Percentiles rank a stretch among this genome's conserved stretches.
These are phyloP conservation scores for Ustilago tritici DNA, from an alignment of 1,284 basidiomycete genomes.

Conservation along the genomic window DNA sequence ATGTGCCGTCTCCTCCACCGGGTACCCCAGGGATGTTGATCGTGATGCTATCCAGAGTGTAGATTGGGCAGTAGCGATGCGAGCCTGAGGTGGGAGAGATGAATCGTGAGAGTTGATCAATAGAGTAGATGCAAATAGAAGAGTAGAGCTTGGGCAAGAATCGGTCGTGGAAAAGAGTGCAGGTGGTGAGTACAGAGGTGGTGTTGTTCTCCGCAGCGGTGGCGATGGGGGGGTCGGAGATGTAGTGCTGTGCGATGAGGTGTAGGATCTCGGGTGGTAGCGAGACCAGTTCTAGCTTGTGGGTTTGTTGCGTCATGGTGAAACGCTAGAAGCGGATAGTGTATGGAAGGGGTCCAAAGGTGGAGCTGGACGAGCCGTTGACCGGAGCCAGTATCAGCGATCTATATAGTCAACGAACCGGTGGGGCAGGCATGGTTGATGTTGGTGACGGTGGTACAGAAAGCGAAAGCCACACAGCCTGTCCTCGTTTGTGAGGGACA, in stretches of 20 bases:
- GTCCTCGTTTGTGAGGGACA: background rate
- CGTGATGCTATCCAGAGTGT: constrained; percentile 13
- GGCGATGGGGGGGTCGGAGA: constrained; percentile 3
- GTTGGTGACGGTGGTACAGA: constrained; percentile 1
- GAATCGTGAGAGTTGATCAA: constrained; percentile 26
- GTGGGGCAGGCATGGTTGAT: background rate
- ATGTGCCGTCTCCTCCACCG: constrained; percentile 25
- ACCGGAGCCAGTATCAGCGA: background rate
- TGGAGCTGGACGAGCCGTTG: background rate
- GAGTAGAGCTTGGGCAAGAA: constrained; percentile 40
- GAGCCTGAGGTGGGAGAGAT: constrained; percentile 9
- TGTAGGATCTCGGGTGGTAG: constrained; percentile 36
- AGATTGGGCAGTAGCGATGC: constrained; percentile 11
- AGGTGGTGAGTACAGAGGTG: constrained; percentile 18
- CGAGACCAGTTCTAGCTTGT: constrained; percentile 6
- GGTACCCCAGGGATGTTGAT: constrained; percentile 48
- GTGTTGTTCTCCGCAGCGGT: constrained; percentile 11
- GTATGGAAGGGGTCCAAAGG: background rate
- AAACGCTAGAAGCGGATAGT: background rate
- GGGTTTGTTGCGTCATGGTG: background rate
- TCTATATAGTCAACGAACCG: background rate
- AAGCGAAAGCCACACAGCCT: background rate
- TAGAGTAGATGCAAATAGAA: constrained; percentile 20
- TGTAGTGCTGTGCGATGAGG: constrained; percentile 25
- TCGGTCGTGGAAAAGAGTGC: constrained; percentile 22